These are phyloP conservation scores for Coccomyxa subellipsoidea DNA, from an alignment of 163 green algal species.

Conservation along the genomic window DNA sequence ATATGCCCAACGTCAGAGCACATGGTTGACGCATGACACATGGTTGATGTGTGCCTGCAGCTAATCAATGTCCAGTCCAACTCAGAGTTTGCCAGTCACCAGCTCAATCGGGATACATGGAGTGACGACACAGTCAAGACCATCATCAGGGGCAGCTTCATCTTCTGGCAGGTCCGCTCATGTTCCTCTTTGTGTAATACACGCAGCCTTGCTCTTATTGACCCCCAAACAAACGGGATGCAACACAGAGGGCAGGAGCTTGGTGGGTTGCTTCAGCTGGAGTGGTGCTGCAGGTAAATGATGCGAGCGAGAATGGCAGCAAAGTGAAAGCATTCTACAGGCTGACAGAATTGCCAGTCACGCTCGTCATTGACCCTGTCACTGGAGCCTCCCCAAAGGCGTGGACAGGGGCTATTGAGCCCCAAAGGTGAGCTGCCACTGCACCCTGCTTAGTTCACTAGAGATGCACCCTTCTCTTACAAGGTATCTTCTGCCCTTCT, in stretches of 20 bases:
- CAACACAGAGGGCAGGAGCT: no score
- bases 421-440: constrained; percentile 38
- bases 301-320: constrained; percentile 33
- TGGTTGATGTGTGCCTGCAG: constrained; percentile 18
- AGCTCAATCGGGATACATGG: constrained; percentile 77
- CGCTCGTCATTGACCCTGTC: constrained; percentile 68
- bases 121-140: constrained; percentile 47
- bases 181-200: no score
- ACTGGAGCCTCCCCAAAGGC: constrained; percentile 62
- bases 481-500: no score
- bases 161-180: constrained; percentile 61
- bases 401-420: constrained; percentile 49
- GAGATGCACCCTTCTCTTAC: no score
- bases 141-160: constrained; percentile 56
- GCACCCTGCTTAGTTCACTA: no score
- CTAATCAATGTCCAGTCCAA: constrained; percentile 69
- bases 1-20: no score
- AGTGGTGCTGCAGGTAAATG: constrained; percentile 47
- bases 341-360: constrained; percentile 44
- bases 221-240: no score
- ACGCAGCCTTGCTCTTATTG: no score
- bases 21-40: no score
- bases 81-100: constrained; percentile 64
- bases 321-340: constrained; percentile 49
- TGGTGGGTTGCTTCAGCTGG: neutral